Evolutionary conservation across 371 early-diverging fungal genomes (phyloP), one percentile per base, ranked within the genome.

Genomic region (Mortierella sp.): DNA sequence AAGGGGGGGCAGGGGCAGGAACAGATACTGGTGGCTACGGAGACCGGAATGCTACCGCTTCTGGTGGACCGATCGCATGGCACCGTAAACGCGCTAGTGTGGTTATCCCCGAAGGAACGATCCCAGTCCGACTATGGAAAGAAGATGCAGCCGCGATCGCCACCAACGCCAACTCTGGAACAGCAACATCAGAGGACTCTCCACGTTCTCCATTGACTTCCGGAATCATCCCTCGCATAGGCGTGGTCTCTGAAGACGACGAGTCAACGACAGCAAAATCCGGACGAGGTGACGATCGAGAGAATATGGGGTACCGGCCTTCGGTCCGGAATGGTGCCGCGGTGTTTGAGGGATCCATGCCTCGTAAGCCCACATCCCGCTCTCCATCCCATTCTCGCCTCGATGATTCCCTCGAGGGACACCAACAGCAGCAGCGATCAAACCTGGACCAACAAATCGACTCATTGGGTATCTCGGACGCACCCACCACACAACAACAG

Each of bases 271-370:
- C 19, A 37, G 64, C 64, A 7, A 34, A 24, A 29, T 3, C 24
- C n/a, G 66, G 10, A 4, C 9, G 7, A 40, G 22, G 26, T 39
- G n/a, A n/a, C n/a, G n/a, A n/a, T n/a, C n/a, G n/a, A n/a, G n/a
- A n/a, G n/a, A 22, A 19, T 9, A 14, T 48, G 22, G 40, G 53
- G n/a, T 39, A 39, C 53, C 48, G 48, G 16, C 53, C 68, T 4
- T 34, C 43, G 11, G 71, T 44, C 45, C 44, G 80, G 24, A 66
- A 80, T 45, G 80, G 80, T 4, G 80, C 80, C 6, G 80, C 80
- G 1, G 76, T 80, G 19, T 80, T 80, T 76, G 80, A 80, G 39
- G 80, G 80, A 24, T 24, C 24, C 55, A 24, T 61, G 61, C 43
- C 68, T 31, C 63, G 64, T 5, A 44, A 40, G 9, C 1, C 22